These are phyloP conservation scores for Aaosphaeria pasadenensis DNA, from an alignment of 2,329 filamentous ascomycete genomes.

Conservation along the genomic window DNA sequence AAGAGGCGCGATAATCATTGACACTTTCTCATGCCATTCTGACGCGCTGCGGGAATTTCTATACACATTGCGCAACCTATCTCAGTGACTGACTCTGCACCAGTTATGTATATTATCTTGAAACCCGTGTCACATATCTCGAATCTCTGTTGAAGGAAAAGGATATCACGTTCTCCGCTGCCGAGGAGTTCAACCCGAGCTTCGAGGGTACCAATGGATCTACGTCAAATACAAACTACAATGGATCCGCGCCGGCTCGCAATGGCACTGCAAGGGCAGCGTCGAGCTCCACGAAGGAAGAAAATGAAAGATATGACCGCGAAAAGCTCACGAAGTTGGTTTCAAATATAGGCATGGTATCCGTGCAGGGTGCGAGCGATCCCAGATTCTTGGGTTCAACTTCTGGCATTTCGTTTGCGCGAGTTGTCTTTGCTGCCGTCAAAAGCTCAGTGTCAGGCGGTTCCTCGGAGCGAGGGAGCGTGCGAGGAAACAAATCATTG, in stretches of 20 bases:
- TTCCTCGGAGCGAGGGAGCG: conserved; percentile 61
- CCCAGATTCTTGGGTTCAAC: conserved; percentile 79
- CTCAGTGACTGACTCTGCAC: conserved; percentile 10
- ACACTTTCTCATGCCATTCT: no score
- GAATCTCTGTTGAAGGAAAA: conserved; percentile 71
- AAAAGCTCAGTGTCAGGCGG: conserved; percentile 64
- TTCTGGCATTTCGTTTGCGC: conserved; percentile 89
- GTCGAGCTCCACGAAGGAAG: conserved; percentile 16
- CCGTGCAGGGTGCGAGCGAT: conserved; percentile 74
- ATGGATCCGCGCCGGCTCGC: conserved; percentile 15
- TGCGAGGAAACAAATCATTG: conserved; percentile 57
- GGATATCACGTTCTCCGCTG: conserved; percentile 68
- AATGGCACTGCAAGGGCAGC: conserved; percentile 17
- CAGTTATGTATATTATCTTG: conserved; percentile 92
- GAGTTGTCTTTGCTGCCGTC: conserved; percentile 90
- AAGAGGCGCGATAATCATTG: no score
- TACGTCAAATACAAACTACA: not conserved
- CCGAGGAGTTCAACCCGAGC: conserved; percentile 57
- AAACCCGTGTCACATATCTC: conserved; percentile 79
- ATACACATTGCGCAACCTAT: not conserved
- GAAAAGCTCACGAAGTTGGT: conserved; percentile 65
- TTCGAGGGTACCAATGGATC: conserved; percentile 35
- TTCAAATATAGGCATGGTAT: conserved; percentile 70
- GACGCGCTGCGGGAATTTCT: no score
- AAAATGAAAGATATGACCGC: conserved; percentile 54